phyloP scores from a whole-genome alignment of 441 rosid genomes.

The Populus hybrid region DNA sequence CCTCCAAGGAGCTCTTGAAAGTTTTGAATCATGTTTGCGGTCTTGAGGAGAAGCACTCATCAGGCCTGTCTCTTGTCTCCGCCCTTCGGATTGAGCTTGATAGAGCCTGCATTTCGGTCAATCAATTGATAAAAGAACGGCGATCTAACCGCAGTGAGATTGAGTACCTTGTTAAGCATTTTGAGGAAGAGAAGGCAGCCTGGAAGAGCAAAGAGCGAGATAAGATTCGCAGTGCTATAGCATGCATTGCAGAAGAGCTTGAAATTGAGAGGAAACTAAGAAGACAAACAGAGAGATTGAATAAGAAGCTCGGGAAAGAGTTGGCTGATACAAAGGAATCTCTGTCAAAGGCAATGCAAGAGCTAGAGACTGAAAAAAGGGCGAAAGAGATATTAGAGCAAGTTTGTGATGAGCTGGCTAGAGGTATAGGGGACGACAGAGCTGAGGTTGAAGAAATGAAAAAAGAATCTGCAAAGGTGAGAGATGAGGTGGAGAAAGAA shows the following conservation, averaged over 20 bases:
- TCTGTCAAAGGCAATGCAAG: slow-evolving; percentile 41
- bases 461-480: slow-evolving; percentile 48
- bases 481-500: slow-evolving; percentile 78
- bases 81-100: slow-evolving; percentile 61
- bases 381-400: slow-evolving; percentile 79
- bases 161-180: slow-evolving; percentile 38
- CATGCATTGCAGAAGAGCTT: slow-evolving; percentile 57
- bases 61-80: slow-evolving; percentile 50
- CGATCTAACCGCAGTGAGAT: slow-evolving; percentile 34
- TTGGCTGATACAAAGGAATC: slow-evolving; percentile 48
- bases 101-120: slow-evolving; percentile 48
- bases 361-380: slow-evolving; percentile 71
- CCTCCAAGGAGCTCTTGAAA: slow-evolving; percentile 73
- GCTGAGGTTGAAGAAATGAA: slow-evolving; percentile 54
- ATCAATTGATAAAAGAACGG: slow-evolving; percentile 50
- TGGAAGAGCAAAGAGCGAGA: slow-evolving; percentile 54
- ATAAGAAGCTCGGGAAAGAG: slow-evolving; percentile 29
- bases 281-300: slow-evolving; percentile 60
- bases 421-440: slow-evolving; percentile 66
- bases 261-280: slow-evolving; percentile 63
- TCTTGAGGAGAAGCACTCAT: slow-evolving; percentile 46
- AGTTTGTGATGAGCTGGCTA: slow-evolving; percentile 77
- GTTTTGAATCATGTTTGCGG: slow-evolving; percentile 58
- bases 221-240: slow-evolving; percentile 39
- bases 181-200: slow-evolving; percentile 61